Conservation (phyloP, 805 yeast genomes). For the Pichia rugopelliculosa region DNA sequence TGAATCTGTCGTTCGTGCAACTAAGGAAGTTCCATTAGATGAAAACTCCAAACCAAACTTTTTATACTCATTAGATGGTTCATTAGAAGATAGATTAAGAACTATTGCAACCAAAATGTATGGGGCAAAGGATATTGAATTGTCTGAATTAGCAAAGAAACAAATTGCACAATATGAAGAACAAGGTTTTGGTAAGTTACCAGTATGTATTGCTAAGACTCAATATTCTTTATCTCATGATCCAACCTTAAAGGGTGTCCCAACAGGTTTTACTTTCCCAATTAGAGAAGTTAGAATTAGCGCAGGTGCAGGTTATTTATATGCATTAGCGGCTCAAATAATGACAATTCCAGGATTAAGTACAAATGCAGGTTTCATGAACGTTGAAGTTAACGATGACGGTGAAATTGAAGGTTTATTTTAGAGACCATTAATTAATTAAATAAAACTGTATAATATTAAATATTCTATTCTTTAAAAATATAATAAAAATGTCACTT, state of each 20-base stretch:
- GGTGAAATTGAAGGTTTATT: slow-evolving; percentile 81
- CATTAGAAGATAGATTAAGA: slow-evolving; percentile 60
- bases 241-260: slow-evolving; percentile 76
- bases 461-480: not conserved
- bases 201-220: slow-evolving; percentile 80
- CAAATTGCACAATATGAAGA: slow-evolving; percentile 60
- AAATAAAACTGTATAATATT: not conserved
- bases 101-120: slow-evolving; percentile 70
- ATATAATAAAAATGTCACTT: not conserved
- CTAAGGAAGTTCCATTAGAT: slow-evolving; percentile 31
- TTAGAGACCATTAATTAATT: slow-evolving; percentile 24
- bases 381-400: slow-evolving; percentile 71
- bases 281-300: slow-evolving; percentile 75
- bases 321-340: slow-evolving; percentile 80
- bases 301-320: slow-evolving; percentile 84
- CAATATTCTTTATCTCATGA: slow-evolving; percentile 82
- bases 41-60: slow-evolving; percentile 31
- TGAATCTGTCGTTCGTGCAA: slow-evolving; percentile 57
- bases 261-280: slow-evolving; percentile 72
- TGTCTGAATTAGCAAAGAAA: slow-evolving; percentile 59
- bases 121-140: slow-evolving; percentile 68
- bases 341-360: slow-evolving; percentile 85
- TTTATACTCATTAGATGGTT: slow-evolving; percentile 49
- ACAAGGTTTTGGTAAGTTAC: slow-evolving; percentile 72
- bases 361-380: slow-evolving; percentile 81